Base-by-base conservation (phyloP, 78 protist genomes). In the Dictyostelium firmibasis region DNA sequence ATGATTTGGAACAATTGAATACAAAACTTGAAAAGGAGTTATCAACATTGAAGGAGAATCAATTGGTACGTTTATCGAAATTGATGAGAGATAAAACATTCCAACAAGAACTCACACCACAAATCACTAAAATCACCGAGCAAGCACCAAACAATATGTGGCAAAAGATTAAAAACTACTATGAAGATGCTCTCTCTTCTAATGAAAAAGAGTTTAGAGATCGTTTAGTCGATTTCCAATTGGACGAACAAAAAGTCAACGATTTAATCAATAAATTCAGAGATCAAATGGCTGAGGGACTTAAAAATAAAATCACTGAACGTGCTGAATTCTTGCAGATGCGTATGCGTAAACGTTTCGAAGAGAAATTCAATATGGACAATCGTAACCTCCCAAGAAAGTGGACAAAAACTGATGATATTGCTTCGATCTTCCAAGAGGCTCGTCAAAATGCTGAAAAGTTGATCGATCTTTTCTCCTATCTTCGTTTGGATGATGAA, bases 391-490 rank as follows among this genome's bases (percentile, higher is more conserved):
- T 95, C 16, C 97, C 97, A 64, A 82, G 95, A 83, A 83, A 82
- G 27, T 95, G 97, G 97, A 29, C 25, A 10, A 84, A 86, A 25
- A 29, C 25, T 14, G 95, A 88, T 27, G 97, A 95, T 44, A 83
- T 95, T 53, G 75, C 50, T 23, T 7, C 64, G 0, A 77, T 57
- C 2, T 95, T 67, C 72, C 44, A 36, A 36, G 97, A 95, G 38
- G 97, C 97, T 20, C 57, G 86, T 29, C 44, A 72, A 27, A 93
- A 93, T 85, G 96, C 96, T 0, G 92, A 92, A 11, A 92, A 84
- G 36, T 36, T 94, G 53, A 67, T 85, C 8, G 94, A 84, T 53
- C 64, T 84, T 13, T 83, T 94, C 31, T 67, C 92, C 2, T 84
- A 83, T 60, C 36, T 94, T n/a, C 79, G 89, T 76, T 72, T 86